Percentiles rank a stretch among this genome's conserved stretches.
phyloP scores from a whole-genome alignment of 306 rosid genomes.

The Clitoria ternatea region DNA sequence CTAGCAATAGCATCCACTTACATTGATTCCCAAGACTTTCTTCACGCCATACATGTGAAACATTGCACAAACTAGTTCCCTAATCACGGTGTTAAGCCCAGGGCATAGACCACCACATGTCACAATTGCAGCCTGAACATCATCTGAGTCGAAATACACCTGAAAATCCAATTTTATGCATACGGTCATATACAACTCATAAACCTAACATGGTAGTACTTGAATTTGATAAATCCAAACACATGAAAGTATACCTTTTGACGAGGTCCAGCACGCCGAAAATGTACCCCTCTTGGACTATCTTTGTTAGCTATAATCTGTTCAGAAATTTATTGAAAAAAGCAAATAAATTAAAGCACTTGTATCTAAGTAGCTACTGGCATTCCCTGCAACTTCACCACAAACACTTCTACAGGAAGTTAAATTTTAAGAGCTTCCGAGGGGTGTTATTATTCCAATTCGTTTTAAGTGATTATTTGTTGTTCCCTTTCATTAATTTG shows the following conservation, averaged over 20 bases:
- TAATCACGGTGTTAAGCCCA: conserved; percentile 93
- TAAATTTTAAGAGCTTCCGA: neutral
- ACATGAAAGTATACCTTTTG: conserved; percentile 47
- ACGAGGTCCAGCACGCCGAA: conserved; percentile 97
- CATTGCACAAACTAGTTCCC: conserved; percentile 86
- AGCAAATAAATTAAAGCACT: neutral
- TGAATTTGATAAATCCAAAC: neutral
- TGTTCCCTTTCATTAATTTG: neutral
- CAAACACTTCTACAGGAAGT: neutral
- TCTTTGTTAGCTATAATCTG: conserved; percentile 75
- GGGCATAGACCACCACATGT: conserved; percentile 99
- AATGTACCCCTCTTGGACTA: conserved; percentile 89
- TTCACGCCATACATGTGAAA: conserved; percentile 86
- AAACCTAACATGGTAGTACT: too few species aligned
- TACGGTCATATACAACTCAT: neutral
- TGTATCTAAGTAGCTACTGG: neutral
- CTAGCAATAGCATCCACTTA: conserved; percentile 36
- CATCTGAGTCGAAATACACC: conserved; percentile 82
- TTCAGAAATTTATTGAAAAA: neutral
- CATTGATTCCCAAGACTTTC: conserved; percentile 73
- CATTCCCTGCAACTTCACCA: neutral
- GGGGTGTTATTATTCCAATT: too few species aligned
- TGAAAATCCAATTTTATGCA: conserved; percentile 33
- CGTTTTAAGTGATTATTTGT: neutral
- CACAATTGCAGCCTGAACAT: conserved; percentile 87